Evolutionary conservation across 805 yeast genomes (phyloP), one percentile per base, ranked within the genome.

Genomic region (Ogataea angusta): DNA sequence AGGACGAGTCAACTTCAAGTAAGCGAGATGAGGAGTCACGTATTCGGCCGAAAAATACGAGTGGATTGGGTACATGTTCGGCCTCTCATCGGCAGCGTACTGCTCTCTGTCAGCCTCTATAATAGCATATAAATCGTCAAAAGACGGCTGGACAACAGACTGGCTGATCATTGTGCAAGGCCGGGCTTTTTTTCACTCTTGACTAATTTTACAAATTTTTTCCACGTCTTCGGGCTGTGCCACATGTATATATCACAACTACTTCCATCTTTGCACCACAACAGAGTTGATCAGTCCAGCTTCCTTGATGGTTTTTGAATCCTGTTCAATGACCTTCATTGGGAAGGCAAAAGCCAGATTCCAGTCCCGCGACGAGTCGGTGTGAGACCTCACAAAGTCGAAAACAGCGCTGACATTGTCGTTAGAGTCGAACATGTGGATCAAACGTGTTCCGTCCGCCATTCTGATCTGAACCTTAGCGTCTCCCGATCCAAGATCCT

Each of bases 1-100:
- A 34, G 91, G 85, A 36, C 75, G 66, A 6, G 95, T 82, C 39
- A 93, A 72, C 63, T 85, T 87, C 57, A 93, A 67, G 60, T 91
- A 93, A 0, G 98, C 97, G 46, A 78, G 76, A 55, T 90, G 95
- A 3, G 96, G 96, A 4, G 95, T 88, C 56, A 89, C 64, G 46
- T 83, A 82, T 43, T 85, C 90, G 8, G 88, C 80, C 5, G 83
- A 73, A 48, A 87, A 75, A 46, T 77, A 80, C 17, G 85, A 73
- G 64, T 75, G 88, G 10, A 93, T 78, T 3, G 96, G 96, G 57
- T 84, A 88, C 55, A 88, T 65, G 59, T 89, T 91, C 30, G 82
- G 81, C 2, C 63, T 38, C 4, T 47, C 53, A 7, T 54, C 63
- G 1, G 41, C 23, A 0, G 40, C 7, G n/a, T 24, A 38, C 6